Evolutionary conservation across 805 yeast species (phyloP), one percentile per base, ranked within the genome.

Genomic region (Starmerella geochares): DNA sequence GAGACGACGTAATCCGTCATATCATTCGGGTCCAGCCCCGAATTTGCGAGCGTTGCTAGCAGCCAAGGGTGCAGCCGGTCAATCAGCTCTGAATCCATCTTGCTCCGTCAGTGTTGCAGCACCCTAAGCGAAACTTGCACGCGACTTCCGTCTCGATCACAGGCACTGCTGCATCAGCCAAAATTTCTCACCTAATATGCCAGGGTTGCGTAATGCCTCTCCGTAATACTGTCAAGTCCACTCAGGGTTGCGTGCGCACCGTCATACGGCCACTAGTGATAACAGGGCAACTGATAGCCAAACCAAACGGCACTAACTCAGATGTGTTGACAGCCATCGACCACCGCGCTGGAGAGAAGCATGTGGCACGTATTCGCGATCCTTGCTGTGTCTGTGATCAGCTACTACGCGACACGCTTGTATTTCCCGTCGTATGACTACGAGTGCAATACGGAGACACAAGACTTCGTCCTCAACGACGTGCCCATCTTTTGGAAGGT

Each of bases 1-100:
- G 75, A 73, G 24, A 71, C 33, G 17, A 73, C 70, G 55, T 72
- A 74, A 42, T 73, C 77, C 1, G 72, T 63, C 49, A 74, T 57
- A 23, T 71, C 72, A 11, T 64, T 50, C 25, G 54, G 44, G 24
- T 49, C 52, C 5, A 56, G 47, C 21, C 49, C 59, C 14, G 46
- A 40, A 42, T 31, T 46, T 17, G 24, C 36, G 8, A 56, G 33
- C 36, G 51, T 44, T 21, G 36, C 31, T 28, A 52, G 47, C 39
- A 56, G 48, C 59, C 59, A 56, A 25, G 59, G 54, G 44, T 39
- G 45, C 49, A 56, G 49, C 47, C 50, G 32, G n/a, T 52, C 51
- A 8, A 41, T 35, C 13, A 45, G 29, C 27, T 44, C 49, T 17
- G 19, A 24, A 36, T 49, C 51, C 14, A 54, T 35, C 43, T 19